Conservation (phyloP, 225 moss, liverwort and hornwort genomes). For the Straminergon stramineum region DNA sequence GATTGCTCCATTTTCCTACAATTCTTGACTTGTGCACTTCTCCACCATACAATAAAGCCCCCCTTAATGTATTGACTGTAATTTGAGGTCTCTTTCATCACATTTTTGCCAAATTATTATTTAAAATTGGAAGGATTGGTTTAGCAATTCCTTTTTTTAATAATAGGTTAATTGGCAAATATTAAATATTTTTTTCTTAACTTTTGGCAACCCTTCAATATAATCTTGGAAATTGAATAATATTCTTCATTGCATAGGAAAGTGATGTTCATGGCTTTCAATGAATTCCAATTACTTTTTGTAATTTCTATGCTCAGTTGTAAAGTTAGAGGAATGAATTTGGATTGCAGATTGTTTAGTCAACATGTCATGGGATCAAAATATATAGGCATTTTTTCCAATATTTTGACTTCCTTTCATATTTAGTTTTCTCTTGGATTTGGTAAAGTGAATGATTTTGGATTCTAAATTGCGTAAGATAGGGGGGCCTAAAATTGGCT, state of each 20-base stretch:
- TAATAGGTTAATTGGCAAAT: neutral
- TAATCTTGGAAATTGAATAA: neutral
- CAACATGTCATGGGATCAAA: fast-evolving
- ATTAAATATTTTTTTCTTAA: neutral
- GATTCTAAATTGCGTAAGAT: fast-evolving
- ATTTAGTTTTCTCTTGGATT: neutral
- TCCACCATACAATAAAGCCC: no score
- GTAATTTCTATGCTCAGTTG: neutral
- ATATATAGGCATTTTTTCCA: neutral
- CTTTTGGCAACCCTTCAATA: neutral
- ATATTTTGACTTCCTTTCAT: neutral
- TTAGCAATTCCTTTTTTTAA: neutral
- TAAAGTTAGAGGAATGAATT: neutral
- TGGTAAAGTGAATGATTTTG: neutral
- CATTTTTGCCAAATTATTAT: neutral
- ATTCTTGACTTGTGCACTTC: no score
- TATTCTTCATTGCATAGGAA: neutral
- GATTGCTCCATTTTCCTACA: no score
- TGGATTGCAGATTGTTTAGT: neutral
- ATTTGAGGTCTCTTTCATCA: fast-evolving
- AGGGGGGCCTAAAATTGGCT: fast-evolving
- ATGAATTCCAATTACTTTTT: neutral
- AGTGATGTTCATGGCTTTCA: neutral
- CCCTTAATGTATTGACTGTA: neutral
- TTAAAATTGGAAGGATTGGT: neutral